These are phyloP conservation scores for Alternaria brassicicola DNA, from an alignment of 2,329 filamentous ascomycete species.

Conservation along the genomic window DNA sequence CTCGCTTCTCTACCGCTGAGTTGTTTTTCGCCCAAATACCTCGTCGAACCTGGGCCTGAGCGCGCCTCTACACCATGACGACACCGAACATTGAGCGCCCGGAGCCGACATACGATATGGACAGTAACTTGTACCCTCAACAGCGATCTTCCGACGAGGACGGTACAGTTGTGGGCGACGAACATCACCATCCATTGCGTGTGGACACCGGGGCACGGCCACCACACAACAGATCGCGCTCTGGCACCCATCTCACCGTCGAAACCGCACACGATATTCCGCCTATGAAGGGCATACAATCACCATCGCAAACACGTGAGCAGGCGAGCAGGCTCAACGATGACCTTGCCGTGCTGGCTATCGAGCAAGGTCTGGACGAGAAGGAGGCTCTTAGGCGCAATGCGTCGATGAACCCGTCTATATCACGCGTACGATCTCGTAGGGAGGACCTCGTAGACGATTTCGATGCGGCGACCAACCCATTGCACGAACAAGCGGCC, in stretches of 20 bases:
- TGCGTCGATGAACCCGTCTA: conserved; percentile 50
- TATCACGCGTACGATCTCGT: conserved; percentile 60
- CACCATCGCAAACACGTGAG: conserved; percentile 64
- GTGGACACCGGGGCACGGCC: conserved; percentile 16
- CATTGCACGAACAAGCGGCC: conserved; percentile 69
- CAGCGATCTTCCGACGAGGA: conserved; percentile 49
- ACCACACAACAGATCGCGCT: conserved; percentile 24
- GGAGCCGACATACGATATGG: conserved; percentile 47
- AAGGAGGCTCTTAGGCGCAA: conserved; percentile 46
- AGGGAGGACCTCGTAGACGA: conserved; percentile 66
- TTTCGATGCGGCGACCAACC: conserved; percentile 71
- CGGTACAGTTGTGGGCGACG: conserved; percentile 47
- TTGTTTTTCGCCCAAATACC: background rate
- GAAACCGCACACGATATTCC: conserved; percentile 51
- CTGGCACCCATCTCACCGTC: conserved; percentile 56
- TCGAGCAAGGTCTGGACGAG: conserved; percentile 65
- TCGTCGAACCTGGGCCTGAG: background rate
- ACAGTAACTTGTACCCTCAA: conserved; percentile 30
- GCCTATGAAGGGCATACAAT: conserved; percentile 45
- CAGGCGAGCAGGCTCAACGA: conserved; percentile 67
- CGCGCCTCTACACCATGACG: conserved; percentile 35
- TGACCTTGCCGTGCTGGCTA: conserved; percentile 68
- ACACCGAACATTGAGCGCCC: conserved; percentile 44
- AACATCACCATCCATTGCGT: conserved; percentile 32
- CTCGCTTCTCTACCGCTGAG: background rate